Evolutionary conservation across 208 protist species (phyloP), one percentile per base, ranked within the genome.

Genomic region (Acanthamoeba triangularis): DNA sequence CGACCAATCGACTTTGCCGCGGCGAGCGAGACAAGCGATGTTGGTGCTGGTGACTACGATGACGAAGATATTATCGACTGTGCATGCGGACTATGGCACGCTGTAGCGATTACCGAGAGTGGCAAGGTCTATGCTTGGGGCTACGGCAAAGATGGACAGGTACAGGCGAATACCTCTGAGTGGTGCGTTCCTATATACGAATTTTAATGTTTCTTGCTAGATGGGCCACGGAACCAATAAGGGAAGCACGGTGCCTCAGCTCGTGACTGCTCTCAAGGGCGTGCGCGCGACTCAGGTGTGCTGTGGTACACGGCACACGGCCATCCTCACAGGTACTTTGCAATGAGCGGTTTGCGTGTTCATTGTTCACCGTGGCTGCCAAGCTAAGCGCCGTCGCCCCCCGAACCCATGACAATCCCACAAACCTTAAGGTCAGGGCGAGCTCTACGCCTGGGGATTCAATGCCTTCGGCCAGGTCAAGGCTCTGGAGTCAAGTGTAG

Each of bases 101-200:
- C 30, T 7, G 84, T 52, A 25, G 84, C 84, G 5, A 20, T 91
- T 18, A 63, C 59, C 47, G 35, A 69, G 54, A 69, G 59, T 23
- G 84, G 84, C 1, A 61, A 69, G 35, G 56, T 91, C 30, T 91
- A 49, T 14, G 47, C 56, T 0, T 85, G 76, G 76, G 76, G 76
- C 47, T 85, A 85, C 10, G 76, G 76, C 35, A 85, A 85, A 35
- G 76, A 85, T 30, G 76, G 76, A 33, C 76, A 85, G 76, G 76
- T 56, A 56, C 2, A 41, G 1, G 37, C 37, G 37, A 41, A 3
- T 25, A 0, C 23, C 13, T 37, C 3, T 14, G 2, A 6, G n/a
- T 11, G 16, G 28, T 85, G 16, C 7, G n/a, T 30, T 52, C 5
- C 4, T 37, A 5, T 37, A 5, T 1, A 16, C 10, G 1, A 11